Conservation (phyloP, 169 alveolate species). For the Plasmodium vinckei region DNA sequence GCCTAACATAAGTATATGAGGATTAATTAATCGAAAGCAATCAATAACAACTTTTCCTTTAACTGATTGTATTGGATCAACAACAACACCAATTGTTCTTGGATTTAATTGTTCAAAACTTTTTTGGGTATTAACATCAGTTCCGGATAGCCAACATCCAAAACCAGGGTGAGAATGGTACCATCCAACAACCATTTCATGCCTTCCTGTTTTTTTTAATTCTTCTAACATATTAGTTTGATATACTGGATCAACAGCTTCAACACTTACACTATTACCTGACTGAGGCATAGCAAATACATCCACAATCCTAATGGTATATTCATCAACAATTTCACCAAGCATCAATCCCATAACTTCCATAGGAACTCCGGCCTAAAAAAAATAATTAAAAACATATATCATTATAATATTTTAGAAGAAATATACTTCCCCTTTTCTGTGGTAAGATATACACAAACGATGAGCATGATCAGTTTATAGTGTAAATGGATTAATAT, state of each 20-base stretch:
- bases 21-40: constrained; percentile 98
- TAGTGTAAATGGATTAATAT: no score
- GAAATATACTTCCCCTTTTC: not conserved
- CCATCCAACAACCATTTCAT: constrained; percentile 99
- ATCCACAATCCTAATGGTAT: constrained; percentile 99
- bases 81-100: constrained; percentile 99
- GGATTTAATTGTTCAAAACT: constrained; percentile 98
- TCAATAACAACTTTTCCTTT: constrained; percentile 99
- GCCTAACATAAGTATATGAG: constrained; percentile 94
- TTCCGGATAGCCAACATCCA: constrained; percentile 99
- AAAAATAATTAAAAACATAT: not conserved
- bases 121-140: constrained; percentile 98
- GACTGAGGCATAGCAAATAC: constrained; percentile 99
- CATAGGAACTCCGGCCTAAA: constrained; percentile 99
- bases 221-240: constrained; percentile 99
- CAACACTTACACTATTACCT: constrained; percentile 98
- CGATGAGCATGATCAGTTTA: no score
- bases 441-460: no score
- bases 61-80: constrained; percentile 99
- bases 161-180: constrained; percentile 99
- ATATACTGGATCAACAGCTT: constrained; percentile 99
- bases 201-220: constrained; percentile 98
- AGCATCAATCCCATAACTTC: constrained; percentile 99
- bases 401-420: not conserved
- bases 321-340: constrained; percentile 99